These are phyloP conservation scores for Paecilomyces formosus DNA, from an alignment of 2,329 filamentous ascomycete species.

Conservation along the genomic window DNA sequence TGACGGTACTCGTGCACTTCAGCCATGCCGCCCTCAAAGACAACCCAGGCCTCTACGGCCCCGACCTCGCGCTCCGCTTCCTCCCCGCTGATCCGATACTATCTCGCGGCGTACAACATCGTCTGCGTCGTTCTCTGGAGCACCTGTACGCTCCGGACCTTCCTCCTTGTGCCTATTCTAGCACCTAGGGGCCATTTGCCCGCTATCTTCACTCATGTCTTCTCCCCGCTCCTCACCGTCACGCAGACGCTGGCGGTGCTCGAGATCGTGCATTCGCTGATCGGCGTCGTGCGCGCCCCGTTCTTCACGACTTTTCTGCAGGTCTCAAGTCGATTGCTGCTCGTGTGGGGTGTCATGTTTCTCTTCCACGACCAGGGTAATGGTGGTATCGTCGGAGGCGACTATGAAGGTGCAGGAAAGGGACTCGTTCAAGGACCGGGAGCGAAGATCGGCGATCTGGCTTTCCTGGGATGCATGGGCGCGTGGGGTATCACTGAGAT, in stretches of 20 bases:
- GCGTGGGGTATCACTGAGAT: conserved; percentile 92
- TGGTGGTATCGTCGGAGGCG: conserved; percentile 42
- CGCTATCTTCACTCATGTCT: conserved; percentile 40
- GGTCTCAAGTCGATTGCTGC: conserved; percentile 75
- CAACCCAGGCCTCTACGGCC: conserved; percentile 8
- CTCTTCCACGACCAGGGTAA: conserved; percentile 61
- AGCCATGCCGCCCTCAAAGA: conserved; percentile 8
- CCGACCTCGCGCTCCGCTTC: conserved; percentile 14
- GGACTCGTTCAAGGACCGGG: conserved; percentile 7
- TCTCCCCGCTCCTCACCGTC: conserved; percentile 39
- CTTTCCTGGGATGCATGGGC: conserved; percentile 49
- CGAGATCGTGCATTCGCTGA: conserved; percentile 73
- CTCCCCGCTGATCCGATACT: conserved; percentile 51
- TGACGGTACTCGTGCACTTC: neutral
- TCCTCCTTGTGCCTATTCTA: conserved; percentile 46
- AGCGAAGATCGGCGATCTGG: conserved; percentile 29
- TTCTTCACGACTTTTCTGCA: conserved; percentile 83
- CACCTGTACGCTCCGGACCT: conserved; percentile 63
- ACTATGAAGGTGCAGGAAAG: conserved; percentile 7
- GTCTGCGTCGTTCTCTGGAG: conserved; percentile 71
- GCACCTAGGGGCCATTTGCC: conserved; percentile 41
- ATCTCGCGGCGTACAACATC: conserved; percentile 82
- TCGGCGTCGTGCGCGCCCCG: conserved; percentile 78
- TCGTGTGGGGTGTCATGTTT: conserved; percentile 79
- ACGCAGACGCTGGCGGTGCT: conserved; percentile 78